Conservation (phyloP, 495 filamentous ascomycete genomes). For the Patellaria atrata region DNA sequence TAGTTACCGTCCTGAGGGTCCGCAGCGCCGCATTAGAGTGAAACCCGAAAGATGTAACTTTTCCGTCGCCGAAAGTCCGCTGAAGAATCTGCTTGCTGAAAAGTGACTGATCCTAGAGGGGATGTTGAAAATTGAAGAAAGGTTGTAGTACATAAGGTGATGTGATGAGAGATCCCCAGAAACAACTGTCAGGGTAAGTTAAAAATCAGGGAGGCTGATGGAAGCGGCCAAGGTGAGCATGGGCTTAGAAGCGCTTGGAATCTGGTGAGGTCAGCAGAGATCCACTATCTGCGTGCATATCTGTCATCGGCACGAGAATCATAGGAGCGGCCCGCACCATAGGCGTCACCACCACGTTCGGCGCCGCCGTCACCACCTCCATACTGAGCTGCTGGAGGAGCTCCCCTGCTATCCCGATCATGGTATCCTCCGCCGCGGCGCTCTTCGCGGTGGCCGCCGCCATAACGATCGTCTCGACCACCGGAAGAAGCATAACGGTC, state of each 20-base stretch:
- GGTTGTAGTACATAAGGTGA: conserved; percentile 15
- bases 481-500: conserved; percentile 50
- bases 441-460: conserved; percentile 35
- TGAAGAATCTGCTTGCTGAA: conserved; percentile 8
- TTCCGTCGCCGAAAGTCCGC: conserved; percentile 15
- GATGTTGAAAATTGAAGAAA: conserved; percentile 11
- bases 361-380: conserved; percentile 15
- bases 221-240: conserved; percentile 4
- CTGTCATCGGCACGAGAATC: conserved; percentile 22
- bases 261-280: conserved; percentile 15
- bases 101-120: conserved; percentile 17
- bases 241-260: conserved; percentile 15
- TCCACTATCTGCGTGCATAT: conserved; percentile 9
- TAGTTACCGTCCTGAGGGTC: conserved; percentile 9
- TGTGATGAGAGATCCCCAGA: conserved; percentile 3
- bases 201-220: conserved; percentile 6
- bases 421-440: conserved; percentile 35
- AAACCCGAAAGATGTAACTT: conserved; percentile 10
- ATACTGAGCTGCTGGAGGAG: conserved; percentile 6
- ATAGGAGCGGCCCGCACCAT: conserved; percentile 16
- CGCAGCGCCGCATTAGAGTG: conserved; percentile 16
- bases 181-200: conserved; percentile 1
- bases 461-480: conserved; percentile 49
- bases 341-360: conserved; percentile 15
- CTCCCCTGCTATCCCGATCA: conserved; percentile 13